Conservation (phyloP, 768 basidiomycete species). For the Coprinopsis strossmayeri region DNA sequence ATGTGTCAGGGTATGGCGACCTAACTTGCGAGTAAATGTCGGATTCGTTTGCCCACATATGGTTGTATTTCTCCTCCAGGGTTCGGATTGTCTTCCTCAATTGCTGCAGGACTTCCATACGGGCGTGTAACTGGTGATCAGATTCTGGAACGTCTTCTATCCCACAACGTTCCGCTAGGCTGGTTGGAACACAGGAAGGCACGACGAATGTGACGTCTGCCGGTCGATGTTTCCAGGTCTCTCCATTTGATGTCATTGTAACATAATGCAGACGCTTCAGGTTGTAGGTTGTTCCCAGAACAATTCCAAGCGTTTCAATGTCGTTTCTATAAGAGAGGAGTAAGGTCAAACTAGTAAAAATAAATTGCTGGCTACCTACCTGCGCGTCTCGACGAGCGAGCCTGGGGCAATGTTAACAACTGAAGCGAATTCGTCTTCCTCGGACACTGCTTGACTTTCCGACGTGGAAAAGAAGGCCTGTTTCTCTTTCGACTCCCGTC, state of each 20-base stretch:
- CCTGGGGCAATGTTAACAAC: slow-evolving; percentile 26
- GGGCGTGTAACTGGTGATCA: slow-evolving; percentile 41
- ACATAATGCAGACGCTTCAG: slow-evolving; percentile 13
- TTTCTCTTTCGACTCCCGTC: slow-evolving; percentile 2
- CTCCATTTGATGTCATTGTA: slow-evolving; percentile 40
- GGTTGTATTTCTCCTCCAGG: slow-evolving; percentile 34
- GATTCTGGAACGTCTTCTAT: slow-evolving; percentile 19
- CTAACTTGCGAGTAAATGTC: slow-evolving; percentile 42
- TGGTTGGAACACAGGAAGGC: slow-evolving; percentile 44
- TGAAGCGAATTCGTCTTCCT: slow-evolving; percentile 13
- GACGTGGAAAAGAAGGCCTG: neutral
- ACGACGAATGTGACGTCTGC: slow-evolving; percentile 56
- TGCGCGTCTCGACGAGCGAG: slow-evolving; percentile 41
- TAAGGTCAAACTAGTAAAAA: neutral
- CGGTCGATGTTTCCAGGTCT: slow-evolving; percentile 40
- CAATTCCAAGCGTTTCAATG: slow-evolving; percentile 21
- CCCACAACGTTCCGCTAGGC: slow-evolving; percentile 47
- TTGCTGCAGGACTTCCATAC: slow-evolving; percentile 57
- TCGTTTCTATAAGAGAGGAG: slow-evolving; percentile 20
- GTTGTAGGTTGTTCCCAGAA: slow-evolving; percentile 17
- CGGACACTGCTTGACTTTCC: neutral
- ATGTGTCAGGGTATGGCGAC: slow-evolving; percentile 40
- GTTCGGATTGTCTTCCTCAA: slow-evolving; percentile 46
- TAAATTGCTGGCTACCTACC: slow-evolving; percentile 21
- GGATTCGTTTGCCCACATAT: slow-evolving; percentile 19